A percentile compares a stretch with the other conserved stretches of the same genome.
Conservation (phyloP, 148 eudicot species). For the Diospyros lotus region DNA sequence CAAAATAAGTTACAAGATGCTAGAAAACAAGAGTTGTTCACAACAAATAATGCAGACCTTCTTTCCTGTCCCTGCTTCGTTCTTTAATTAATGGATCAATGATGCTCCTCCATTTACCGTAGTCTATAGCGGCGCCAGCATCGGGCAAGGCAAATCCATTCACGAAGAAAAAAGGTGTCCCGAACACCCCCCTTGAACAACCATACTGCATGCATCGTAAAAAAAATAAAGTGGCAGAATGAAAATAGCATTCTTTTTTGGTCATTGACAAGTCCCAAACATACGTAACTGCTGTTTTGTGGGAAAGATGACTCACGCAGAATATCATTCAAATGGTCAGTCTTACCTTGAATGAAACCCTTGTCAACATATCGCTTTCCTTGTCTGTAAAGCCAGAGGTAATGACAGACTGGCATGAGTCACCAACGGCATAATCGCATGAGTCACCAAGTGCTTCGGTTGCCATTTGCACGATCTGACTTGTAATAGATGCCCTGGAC, state of each 20-base stretch:
- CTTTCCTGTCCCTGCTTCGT: background rate
- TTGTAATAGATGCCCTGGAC: conserved; percentile 38
- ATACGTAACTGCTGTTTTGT: background rate
- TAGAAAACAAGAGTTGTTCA: conserved; percentile 6
- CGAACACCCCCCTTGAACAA: conserved; percentile 75
- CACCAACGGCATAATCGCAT: conserved; percentile 37
- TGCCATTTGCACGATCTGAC: conserved; percentile 31
- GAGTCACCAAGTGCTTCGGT: conserved; percentile 38
- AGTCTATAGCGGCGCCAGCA: conserved; percentile 51
- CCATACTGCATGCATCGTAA: conserved; percentile 54
- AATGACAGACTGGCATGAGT: conserved; percentile 35
- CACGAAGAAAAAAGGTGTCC: conserved; percentile 73
- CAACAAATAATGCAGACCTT: conserved; percentile 3
- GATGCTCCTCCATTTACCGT: conserved; percentile 58
- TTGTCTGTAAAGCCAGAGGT: conserved; percentile 56
- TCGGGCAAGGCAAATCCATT: conserved; percentile 68
- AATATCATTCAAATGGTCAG: background rate
- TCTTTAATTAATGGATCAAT: conserved; percentile 53
- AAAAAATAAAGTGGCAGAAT: background rate
- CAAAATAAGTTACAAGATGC: background rate
- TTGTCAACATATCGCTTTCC: conserved; percentile 53
- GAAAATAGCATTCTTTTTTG: background rate
- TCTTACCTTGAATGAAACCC: conserved; percentile 84
- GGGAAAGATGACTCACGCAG: background rate
- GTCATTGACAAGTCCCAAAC: background rate